A percentile compares a stretch with the other conserved stretches of the same genome.
phyloP scores from a whole-genome alignment of 139 green algal genomes.

The Medakamo hakoo region DNA sequence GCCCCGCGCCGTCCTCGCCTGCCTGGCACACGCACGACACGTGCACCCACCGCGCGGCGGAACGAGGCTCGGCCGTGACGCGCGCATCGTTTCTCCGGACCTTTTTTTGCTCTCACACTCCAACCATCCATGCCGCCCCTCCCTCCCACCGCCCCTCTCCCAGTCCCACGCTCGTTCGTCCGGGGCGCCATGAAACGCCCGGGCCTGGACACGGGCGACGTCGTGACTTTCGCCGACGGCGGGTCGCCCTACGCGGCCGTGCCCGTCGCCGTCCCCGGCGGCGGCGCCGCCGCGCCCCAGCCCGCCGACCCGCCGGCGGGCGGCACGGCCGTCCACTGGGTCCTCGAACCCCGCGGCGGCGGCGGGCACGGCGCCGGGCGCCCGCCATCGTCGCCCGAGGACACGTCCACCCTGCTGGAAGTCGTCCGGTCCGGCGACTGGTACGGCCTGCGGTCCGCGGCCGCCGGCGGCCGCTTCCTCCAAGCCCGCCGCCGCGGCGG shows the following conservation, averaged over 20 bases:
- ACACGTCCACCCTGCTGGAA: slow-evolving; percentile 2
- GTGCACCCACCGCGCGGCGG: no score
- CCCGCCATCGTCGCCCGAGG: no score
- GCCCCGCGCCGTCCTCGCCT: no score
- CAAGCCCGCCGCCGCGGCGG: slow-evolving; percentile 34
- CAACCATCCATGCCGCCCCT: no score
- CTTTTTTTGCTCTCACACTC: no score
- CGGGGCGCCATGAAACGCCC: slow-evolving; percentile 59
- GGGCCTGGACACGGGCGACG: slow-evolving; percentile 18
- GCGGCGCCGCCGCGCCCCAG: not conserved
- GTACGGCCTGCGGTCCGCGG: slow-evolving; percentile 36
- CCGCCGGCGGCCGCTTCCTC: slow-evolving; percentile 39
- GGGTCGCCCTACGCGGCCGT: not conserved
- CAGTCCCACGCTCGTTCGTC: slow-evolving; percentile 88
- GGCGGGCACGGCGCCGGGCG: no score
- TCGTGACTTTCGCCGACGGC: slow-evolving; percentile 13
- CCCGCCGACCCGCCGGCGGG: not conserved
- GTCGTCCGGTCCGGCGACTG: slow-evolving; percentile 29
- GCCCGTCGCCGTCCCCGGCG: not conserved
- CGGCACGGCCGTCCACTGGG: not conserved
- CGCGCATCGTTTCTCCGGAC: no score
- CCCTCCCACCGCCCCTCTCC: no score
- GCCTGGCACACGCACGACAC: no score
- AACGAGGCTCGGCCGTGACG: no score
- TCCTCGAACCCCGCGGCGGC: no score